Percentiles rank a stretch among this genome's conserved stretches.
Evolutionary conservation across 768 basidiomycete genomes (phyloP).

Genomic region (Tephrocybe sp.): DNA sequence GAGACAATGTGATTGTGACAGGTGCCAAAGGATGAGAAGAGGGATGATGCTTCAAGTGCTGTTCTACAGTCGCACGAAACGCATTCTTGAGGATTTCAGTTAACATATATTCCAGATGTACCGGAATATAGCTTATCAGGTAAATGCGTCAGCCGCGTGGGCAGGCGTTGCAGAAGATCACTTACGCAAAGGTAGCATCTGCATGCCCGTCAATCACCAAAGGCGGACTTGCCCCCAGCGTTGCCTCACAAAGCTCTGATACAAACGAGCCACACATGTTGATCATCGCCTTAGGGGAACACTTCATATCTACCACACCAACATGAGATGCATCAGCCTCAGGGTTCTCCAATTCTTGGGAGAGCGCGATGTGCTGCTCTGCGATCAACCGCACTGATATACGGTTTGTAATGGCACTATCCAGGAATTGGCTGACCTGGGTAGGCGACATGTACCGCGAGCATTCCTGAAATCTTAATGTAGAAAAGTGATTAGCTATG

Average conservation of each 20-base stretch:
- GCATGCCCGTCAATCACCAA: conserved; percentile 70
- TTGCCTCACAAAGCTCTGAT: conserved; percentile 79
- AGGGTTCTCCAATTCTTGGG: conserved; percentile 58
- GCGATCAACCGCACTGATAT: conserved; percentile 88
- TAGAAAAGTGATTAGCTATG: not conserved
- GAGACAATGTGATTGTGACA: conserved; percentile 70
- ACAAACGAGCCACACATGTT: conserved; percentile 84
- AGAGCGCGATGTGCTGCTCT: conserved; percentile 88
- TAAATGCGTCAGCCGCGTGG: conserved; percentile 7
- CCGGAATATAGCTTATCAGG: conserved; percentile 70
- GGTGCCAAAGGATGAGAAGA: conserved; percentile 50
- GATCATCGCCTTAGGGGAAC: conserved; percentile 75
- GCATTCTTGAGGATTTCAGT: conserved; percentile 92
- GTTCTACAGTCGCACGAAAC: conserved; percentile 86
- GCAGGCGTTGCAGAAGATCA: conserved; percentile 14
- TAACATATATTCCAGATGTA: conserved; percentile 88
- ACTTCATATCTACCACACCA: conserved; percentile 74
- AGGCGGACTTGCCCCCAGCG: conserved; percentile 68
- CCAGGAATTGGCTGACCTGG: conserved; percentile 79
- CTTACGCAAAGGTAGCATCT: conserved; percentile 79
- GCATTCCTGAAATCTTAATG: conserved; percentile 81
- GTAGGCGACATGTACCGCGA: conserved; percentile 78
- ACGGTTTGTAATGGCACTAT: conserved; percentile 82
- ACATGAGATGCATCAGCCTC: conserved; percentile 41
- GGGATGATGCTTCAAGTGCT: conserved; percentile 48